Evolutionary conservation across 2,329 filamentous ascomycete species (phyloP).

Genomic region (Myriangium duriaei): DNA sequence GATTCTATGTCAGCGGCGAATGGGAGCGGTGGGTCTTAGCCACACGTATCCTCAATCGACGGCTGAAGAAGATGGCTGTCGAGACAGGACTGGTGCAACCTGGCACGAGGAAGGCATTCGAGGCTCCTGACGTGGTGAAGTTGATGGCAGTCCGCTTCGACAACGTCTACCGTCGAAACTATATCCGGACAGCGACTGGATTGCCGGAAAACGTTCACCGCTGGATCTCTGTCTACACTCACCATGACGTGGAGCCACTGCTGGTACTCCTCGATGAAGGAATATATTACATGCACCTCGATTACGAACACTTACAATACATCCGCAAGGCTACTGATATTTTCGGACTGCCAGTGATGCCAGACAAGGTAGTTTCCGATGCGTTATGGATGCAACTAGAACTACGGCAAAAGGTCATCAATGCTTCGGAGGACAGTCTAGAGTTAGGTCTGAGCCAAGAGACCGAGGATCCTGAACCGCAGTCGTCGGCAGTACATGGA

Average conservation of each 20-base stretch:
- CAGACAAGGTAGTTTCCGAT: slow-evolving; percentile 42
- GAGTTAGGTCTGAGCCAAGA: slow-evolving; percentile 39
- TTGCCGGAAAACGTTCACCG: slow-evolving; percentile 33
- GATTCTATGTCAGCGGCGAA: slow-evolving; percentile 45
- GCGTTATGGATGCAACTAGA: slow-evolving; percentile 47
- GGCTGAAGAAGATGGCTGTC: slow-evolving; percentile 34
- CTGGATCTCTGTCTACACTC: slow-evolving; percentile 41
- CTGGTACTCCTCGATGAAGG: slow-evolving; percentile 45
- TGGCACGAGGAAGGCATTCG: slow-evolving; percentile 29
- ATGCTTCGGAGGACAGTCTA: slow-evolving; percentile 37
- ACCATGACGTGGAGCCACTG: slow-evolving; percentile 42
- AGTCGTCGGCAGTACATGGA: slow-evolving; percentile 14
- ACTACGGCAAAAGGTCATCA: slow-evolving; percentile 42
- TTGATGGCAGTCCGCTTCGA: slow-evolving; percentile 43
- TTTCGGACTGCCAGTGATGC: slow-evolving; percentile 42
- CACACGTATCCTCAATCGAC: slow-evolving; percentile 41
- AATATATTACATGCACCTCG: slow-evolving; percentile 47
- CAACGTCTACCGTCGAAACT: slow-evolving; percentile 37
- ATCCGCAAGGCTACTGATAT: slow-evolving; percentile 40
- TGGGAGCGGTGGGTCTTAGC: slow-evolving; percentile 46
- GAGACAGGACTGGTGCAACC: slow-evolving; percentile 36
- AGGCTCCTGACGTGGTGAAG: slow-evolving; percentile 35
- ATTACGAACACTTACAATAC: slow-evolving; percentile 45
- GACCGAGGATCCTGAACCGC: slow-evolving; percentile 24
- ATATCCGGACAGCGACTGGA: slow-evolving; percentile 24